Conservation (phyloP, 1,284 basidiomycete species). For the Cryptococcus wingfieldii region DNA sequence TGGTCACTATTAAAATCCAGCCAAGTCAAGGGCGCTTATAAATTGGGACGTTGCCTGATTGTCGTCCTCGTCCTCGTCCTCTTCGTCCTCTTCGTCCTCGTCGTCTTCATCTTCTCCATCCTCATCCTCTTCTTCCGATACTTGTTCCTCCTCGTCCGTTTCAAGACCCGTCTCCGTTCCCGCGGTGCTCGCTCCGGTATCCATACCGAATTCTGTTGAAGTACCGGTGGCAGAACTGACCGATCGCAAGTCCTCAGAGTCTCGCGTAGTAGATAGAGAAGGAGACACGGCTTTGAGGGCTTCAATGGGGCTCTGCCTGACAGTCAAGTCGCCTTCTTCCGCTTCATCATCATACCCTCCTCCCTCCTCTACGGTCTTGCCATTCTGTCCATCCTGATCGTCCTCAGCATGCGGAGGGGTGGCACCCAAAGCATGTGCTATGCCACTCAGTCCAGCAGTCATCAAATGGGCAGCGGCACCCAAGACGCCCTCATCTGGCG, state of each 20-base stretch:
- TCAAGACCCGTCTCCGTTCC: conserved; percentile 1
- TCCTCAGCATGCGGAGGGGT: background rate
- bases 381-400: background rate
- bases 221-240: background rate
- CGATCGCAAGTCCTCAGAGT: background rate
- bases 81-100: conserved; percentile 33
- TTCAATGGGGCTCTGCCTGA: too few species aligned
- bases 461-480: conserved; percentile 7
- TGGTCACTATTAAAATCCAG: conserved; percentile 17
- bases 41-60: conserved; percentile 36
- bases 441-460: conserved; percentile 1
- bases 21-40: conserved; percentile 43
- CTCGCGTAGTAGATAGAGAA: too few species aligned
- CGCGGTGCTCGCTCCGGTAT: conserved; percentile 7
- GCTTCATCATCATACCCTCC: background rate
- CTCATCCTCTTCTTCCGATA: conserved; percentile 12
- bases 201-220: background rate
- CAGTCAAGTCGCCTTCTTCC: background rate
- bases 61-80: conserved; percentile 37
- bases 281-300: too few species aligned
- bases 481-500: conserved; percentile 3
- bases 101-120: conserved; percentile 28
- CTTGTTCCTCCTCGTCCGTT: background rate
- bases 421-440: conserved; percentile 2
- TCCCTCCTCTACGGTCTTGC: background rate